Evolutionary conservation across 2,329 filamentous ascomycete genomes (phyloP), one percentile per base, ranked within the genome.

Genomic region (Cladosporium oxysporum): DNA sequence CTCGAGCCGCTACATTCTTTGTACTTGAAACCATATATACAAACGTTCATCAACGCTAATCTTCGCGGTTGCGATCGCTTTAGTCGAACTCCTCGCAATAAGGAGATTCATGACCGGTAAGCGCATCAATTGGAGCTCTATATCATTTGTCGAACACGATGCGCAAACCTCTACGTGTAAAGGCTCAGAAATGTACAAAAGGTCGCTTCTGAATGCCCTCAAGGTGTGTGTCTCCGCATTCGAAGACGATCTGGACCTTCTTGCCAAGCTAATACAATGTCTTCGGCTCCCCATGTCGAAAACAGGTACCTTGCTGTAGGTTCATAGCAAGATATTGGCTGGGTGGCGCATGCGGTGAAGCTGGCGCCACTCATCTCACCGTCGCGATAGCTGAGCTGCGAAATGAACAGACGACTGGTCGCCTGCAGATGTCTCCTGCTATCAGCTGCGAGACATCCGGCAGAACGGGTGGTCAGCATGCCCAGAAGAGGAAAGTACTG

Each of bases 321-420:
- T n/a, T 11, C 31, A 55, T 55, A 55, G 52, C 21, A 33, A 31
- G 28, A n/a, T 55, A 31, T n/a, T 55, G 52, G 31, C 31, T 55
- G 52, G 52, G 31, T 33, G 28, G 18, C 49, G 26, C 26, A 52
- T 29, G 49, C 23, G 49, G 49, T 52, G 49, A 52, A 52, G 49
- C 26, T 33, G 52, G 52, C 52, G 52, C 52, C 52, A 55, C 52
- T 31, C 52, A 55, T 55, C 52, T 55, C 52, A 55, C 52, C 18
- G 1, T 53, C 23, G 23, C 23, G 26, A n/a, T 29, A 55, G 52
- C 52, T 55, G 52, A 55, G 28, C 52, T 55, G 52, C 52, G 23
- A 47, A 2, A 33, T 29, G 23, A 55, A 16, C 50, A 55, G 28
- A 21, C 33, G 52, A 33, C 28, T 55, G 49, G 7, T 33, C 52